Base-by-base conservation (phyloP, 805 yeast genomes). In the Jamesozyma spencerorum region DNA sequence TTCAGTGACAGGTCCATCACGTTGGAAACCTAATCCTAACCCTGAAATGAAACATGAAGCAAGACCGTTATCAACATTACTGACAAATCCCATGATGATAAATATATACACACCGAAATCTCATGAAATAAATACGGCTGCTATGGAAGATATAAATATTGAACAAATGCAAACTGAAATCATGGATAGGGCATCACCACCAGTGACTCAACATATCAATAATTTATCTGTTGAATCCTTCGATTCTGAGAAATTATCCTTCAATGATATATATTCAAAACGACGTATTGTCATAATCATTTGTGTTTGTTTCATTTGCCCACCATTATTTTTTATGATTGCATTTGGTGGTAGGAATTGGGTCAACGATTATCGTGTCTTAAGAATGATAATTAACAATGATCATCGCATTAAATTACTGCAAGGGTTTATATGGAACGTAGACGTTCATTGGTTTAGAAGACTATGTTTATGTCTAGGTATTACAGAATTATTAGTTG, bases 391-490 rank as follows among this genome's bases (percentile, higher is more conserved):
- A 3, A 45, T 56, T 48, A 51, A 50, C 35, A 37, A 44, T 8
- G 44, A 54, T 15, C 54, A 55, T 41, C 47, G 60, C 24, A 30
- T 44, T 14, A 55, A 52, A 4, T 38, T 57, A 36, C 42, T 54
- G 20, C 47, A 53, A 31, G 64, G 63, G 6, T 59, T 54, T 34
- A 41, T 53, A 1, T 58, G 63, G 63, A 60, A 57, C 34, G 39
- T 59, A 8, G 53, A 54, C 33, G 41, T 59, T 4, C 34, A 33
- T 13, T 57, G 63, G 62, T 47, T 59, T 24, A 36, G 60, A 12
- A 40, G 34, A 47, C 46, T 47, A 54, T 66, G 59, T 14, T 40
- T 68, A 30, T 37, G 40, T 1, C 46, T 70, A 7, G 71, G 70
- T 2, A 40, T 43, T 7, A 11, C 48, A 2, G 61, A 53, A 42